phyloP scores from a whole-genome alignment of 2,329 filamentous ascomycete genomes.

The Neopestalotiopsis sp. region DNA sequence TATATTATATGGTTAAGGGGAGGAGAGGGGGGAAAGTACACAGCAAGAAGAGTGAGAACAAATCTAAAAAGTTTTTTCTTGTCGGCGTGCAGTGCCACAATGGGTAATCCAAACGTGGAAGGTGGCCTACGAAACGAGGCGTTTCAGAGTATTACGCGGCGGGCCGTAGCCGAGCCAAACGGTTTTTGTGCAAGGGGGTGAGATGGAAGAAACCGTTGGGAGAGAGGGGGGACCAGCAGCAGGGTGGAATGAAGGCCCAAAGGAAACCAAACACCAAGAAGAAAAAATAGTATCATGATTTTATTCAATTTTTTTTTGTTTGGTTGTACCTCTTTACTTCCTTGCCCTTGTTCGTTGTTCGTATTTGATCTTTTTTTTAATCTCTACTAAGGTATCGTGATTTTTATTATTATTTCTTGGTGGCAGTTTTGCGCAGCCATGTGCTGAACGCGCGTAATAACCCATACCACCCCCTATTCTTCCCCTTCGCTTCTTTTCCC shows the following conservation, averaged over 20 bases:
- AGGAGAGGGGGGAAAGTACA: not conserved
- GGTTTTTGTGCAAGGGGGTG: not conserved
- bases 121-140: not conserved
- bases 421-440: too few species aligned
- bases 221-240: too few species aligned
- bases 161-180: not conserved
- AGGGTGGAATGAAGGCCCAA: not conserved
- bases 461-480: too few species aligned
- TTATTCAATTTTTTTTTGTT: not conserved
- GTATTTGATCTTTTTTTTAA: too few species aligned
- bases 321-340: not conserved
- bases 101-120: not conserved
- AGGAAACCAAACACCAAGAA: not conserved
- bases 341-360: too few species aligned
- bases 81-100: slow-evolving; percentile 1
- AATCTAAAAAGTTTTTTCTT: not conserved
- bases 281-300: not conserved
- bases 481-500: too few species aligned
- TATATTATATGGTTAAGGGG: too few species aligned
- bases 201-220: not conserved
- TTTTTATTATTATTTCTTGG: too few species aligned
- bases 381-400: too few species aligned
- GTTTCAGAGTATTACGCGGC: not conserved
- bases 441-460: too few species aligned
- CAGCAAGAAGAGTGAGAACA: not conserved